Base-by-base conservation (phyloP, 75 land plant genomes). In the Cupressus sempervirens region DNA sequence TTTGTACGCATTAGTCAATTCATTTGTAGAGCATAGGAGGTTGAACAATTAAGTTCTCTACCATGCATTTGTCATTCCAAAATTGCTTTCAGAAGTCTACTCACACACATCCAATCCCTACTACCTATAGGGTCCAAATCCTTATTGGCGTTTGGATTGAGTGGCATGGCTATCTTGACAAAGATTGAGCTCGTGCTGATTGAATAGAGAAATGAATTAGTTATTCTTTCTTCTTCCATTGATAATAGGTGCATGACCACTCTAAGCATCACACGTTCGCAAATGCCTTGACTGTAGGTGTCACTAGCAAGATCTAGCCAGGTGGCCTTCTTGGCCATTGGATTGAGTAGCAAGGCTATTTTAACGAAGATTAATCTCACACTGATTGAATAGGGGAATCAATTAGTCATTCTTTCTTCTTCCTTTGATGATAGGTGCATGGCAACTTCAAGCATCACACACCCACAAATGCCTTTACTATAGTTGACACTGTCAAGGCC, bases 371-470 rank as follows among this genome's bases (percentile, higher is more conserved):
- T 65, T 65, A n/a, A 65, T 65, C 6, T 65, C 0, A 29, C 23
- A 65, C 23, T 65, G n/a, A 65, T 65, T 20, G 20, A 6, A 20
- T 23, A 65, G 0, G 68, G 80, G 80, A 77, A 77, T 18, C 7
- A 8, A 77, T 77, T 41, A 77, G 40, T 77, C 80, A 77, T 77
- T 32, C 32, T 77, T 77, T 77, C 40, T 38, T 38, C 32, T 77
- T 77, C 80, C 80, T 36, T 41, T 77, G 20, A 34, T 32, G 80
- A 77, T 41, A 77, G 80, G 80, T 77, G 80, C 80, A 77, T 77
- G 80, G 36, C 32, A 77, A 77, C 32, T 77, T 7, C 8, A 35
- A 77, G 8, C 20, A 18, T 34, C 80, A 77, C 7, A 77, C 80
- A 77, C 36, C 35, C 7, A 65, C 68, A 16, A 65, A 65, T 65